Conservation (phyloP, 2,329 filamentous ascomycete genomes). For the Cordyceps javanica region DNA sequence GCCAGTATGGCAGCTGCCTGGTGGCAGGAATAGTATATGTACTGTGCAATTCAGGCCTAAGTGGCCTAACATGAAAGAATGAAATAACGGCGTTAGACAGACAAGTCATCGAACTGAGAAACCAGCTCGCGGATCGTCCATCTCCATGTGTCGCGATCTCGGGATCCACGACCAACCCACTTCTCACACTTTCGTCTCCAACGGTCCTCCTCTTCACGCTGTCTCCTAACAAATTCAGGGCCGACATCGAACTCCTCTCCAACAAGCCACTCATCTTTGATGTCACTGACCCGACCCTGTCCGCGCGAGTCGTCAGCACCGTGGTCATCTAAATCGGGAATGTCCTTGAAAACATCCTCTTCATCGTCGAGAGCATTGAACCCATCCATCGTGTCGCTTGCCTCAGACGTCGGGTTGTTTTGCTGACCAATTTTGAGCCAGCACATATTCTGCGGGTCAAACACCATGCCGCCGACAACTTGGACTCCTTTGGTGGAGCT, state of each 20-base stretch:
- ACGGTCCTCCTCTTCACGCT: slow-evolving; percentile 83
- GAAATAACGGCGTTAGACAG: slow-evolving; percentile 22
- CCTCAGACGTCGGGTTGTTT: slow-evolving; percentile 40
- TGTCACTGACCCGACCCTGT: slow-evolving; percentile 49
- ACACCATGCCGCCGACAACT: slow-evolving; percentile 96
- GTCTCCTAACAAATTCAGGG: slow-evolving; percentile 82
- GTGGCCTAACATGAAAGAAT: slow-evolving; percentile 8
- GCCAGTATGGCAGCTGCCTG: background rate
- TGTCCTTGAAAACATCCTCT: slow-evolving; percentile 78
- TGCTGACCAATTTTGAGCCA: slow-evolving; percentile 74
- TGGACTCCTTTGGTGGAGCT: slow-evolving; percentile 79
- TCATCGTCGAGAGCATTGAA: slow-evolving; percentile 74
- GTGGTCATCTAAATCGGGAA: slow-evolving; percentile 82
- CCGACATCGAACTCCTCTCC: slow-evolving; percentile 98
- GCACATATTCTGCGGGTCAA: slow-evolving; percentile 94
- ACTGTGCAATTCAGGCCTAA: background rate
- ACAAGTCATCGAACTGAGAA: slow-evolving; percentile 35
- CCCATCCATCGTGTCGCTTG: slow-evolving; percentile 53
- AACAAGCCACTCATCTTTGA: slow-evolving; percentile 75
- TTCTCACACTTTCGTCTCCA: slow-evolving; percentile 84
- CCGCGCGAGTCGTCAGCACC: slow-evolving; percentile 43
- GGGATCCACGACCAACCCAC: slow-evolving; percentile 63
- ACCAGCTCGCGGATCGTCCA: slow-evolving; percentile 67
- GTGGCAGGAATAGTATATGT: slow-evolving; percentile 2
- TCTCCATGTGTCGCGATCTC: slow-evolving; percentile 60